Evolutionary conservation across 1,284 basidiomycete species (phyloP).

Genomic region (Spongispora temasekensis): DNA sequence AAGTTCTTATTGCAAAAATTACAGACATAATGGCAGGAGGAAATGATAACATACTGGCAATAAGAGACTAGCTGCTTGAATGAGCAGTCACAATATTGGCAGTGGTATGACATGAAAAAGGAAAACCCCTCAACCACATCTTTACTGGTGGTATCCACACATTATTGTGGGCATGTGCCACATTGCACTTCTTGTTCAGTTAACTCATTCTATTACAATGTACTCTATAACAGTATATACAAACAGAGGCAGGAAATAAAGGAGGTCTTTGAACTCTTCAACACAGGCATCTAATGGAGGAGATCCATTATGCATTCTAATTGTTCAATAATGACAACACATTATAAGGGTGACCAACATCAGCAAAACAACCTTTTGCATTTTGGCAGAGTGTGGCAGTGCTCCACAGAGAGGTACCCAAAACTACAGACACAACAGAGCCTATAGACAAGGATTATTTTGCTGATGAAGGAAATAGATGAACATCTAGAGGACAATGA

Average conservation of each 20-base stretch:
- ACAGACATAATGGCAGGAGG: slow-evolving; percentile 24
- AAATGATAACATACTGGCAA: slow-evolving; percentile 26
- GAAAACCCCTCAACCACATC: neutral
- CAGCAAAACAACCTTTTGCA: too few species aligned
- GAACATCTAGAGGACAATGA: slow-evolving; percentile 97
- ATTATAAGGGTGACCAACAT: slow-evolving; percentile 92
- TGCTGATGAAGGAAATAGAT: slow-evolving; percentile 96
- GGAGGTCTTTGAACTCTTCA: slow-evolving; percentile 98
- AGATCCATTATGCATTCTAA: slow-evolving; percentile 93
- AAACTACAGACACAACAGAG: too few species aligned
- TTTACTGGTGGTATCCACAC: slow-evolving; percentile 18
- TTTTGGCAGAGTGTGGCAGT: too few species aligned
- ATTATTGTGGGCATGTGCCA: slow-evolving; percentile 29
- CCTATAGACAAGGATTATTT: too few species aligned
- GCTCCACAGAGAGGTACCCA: too few species aligned
- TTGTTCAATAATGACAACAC: slow-evolving; percentile 97
- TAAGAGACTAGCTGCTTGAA: slow-evolving; percentile 10
- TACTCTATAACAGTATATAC: slow-evolving; percentile 75
- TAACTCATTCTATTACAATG: slow-evolving; percentile 43
- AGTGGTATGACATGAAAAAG: slow-evolving; percentile 19
- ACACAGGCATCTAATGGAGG: slow-evolving; percentile 98
- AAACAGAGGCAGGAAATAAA: slow-evolving; percentile 98
- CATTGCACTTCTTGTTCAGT: slow-evolving; percentile 8
- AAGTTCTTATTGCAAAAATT: slow-evolving; percentile 22
- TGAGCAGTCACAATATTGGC: slow-evolving; percentile 23